Percentiles rank a stretch among this genome's conserved stretches.
These are phyloP conservation scores for Blastobotrys aristatus DNA, from an alignment of 1,139 yeast species.

Conservation along the genomic window DNA sequence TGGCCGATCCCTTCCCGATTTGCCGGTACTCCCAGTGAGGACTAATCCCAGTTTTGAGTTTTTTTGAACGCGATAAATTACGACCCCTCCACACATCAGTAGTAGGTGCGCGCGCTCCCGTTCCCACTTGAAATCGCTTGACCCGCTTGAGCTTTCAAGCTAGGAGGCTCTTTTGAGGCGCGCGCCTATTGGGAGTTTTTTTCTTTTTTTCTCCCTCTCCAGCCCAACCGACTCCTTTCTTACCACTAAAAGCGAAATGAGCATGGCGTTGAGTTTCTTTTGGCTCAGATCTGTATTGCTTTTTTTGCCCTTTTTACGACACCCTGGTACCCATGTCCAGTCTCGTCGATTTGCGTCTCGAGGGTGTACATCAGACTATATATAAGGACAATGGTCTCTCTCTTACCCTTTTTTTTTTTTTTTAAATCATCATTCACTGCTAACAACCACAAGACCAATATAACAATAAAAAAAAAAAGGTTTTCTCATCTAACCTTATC, in stretches of 20 bases:
- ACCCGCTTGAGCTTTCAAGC: not conserved
- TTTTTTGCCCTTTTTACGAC: not conserved
- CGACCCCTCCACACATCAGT: not conserved
- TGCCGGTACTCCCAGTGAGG: no score
- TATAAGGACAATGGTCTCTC: not conserved
- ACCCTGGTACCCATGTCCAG: not conserved
- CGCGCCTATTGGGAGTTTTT: no score
- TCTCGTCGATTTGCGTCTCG: not conserved
- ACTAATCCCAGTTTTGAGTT: not conserved
- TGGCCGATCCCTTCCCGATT: constrained; percentile 6
- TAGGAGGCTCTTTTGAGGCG: not conserved
- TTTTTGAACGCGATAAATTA: not conserved
- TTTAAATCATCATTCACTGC: not conserved
- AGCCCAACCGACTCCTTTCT: not conserved
- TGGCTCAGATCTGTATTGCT: not conserved
- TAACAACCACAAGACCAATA: no score
- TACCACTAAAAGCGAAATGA: not conserved
- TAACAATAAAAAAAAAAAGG: not conserved
- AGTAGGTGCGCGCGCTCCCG: not conserved
- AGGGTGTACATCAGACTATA: not conserved
- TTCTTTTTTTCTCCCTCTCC: no score
- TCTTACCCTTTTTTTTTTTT: not conserved
- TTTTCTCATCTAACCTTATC: not conserved
- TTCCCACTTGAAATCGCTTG: no score
- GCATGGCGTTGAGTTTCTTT: not conserved